A percentile compares a stretch with the other conserved stretches of the same genome.
Evolutionary conservation across 768 basidiomycete genomes (phyloP).

Genomic region (Leccinum fibrillosum): DNA sequence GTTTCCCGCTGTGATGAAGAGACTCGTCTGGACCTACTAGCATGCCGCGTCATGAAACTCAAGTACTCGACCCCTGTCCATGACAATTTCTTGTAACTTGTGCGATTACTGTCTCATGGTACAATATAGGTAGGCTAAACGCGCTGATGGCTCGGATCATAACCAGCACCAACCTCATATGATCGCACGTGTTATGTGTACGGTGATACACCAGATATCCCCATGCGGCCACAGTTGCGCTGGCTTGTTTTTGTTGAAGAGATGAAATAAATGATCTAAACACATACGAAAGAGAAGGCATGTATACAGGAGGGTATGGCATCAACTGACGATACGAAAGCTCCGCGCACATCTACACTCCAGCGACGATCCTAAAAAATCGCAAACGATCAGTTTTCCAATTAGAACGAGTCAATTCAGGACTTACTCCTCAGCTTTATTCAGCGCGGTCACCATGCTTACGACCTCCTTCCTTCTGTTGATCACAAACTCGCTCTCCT

Average conservation of each 20-base stretch:
- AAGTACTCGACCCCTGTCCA: background rate
- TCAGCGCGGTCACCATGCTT: conserved; percentile 89
- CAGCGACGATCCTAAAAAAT: conserved; percentile 54
- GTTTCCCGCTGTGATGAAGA: background rate
- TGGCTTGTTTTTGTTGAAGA: background rate
- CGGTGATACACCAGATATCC: background rate
- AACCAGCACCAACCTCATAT: background rate
- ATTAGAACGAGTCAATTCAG: background rate
- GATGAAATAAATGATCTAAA: conserved; percentile 17
- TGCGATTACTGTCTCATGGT: background rate
- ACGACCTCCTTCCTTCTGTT: conserved; percentile 91
- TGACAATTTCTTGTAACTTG: background rate
- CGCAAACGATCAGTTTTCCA: conserved; percentile 9
- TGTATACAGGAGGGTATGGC: conserved; percentile 30
- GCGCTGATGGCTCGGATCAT: background rate
- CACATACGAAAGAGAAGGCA: conserved; percentile 18
- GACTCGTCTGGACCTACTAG: background rate
- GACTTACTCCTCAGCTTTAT: conserved; percentile 98
- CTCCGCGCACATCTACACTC: conserved; percentile 40
- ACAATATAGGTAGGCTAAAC: background rate
- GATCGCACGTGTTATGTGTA: background rate
- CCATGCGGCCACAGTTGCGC: background rate
- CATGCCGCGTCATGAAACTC: background rate
- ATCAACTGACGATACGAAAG: conserved; percentile 15
- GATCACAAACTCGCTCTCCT: conserved; percentile 90